Evolutionary conservation across 2,329 filamentous ascomycete species (phyloP), one percentile per base, ranked within the genome.

Genomic region (Hypocrella siamensis): DNA sequence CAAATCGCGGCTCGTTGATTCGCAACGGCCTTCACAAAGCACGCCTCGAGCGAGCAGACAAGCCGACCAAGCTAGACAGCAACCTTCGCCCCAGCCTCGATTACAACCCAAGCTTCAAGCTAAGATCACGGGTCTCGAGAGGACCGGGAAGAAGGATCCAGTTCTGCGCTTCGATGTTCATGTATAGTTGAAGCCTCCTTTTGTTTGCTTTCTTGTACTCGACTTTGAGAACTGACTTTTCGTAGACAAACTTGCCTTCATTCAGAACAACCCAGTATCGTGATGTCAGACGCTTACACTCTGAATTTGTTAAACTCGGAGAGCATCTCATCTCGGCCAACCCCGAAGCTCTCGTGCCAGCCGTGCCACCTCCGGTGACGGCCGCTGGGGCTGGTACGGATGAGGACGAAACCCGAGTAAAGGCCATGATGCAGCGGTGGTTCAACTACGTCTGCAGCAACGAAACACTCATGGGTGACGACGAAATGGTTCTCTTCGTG

Each of bases 241-340:
- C 14, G 17, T 35, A 98, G 90, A 98, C 90, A 42, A 98, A 98
- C 57, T 79, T 98, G n/a, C 86, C 88, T 32, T 88, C 88, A 44
- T 98, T 94, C 57, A 75, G 90, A 46, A 98, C 90, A 1, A 98
- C 90, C 5, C 90, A 98, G 54, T 98, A 94, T 60, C 85, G 90
- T 49, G 90, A 98, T 56, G 85, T 98, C 42, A 81, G 90, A 45
- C 82, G 90, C 38, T 79, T 92, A 38, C 90, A 98, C 57, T 85
- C 83, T 30, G 90, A 98, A 52, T 98, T 98, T 47, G 69, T 83
- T 41, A 98, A 96, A 57, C 76, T 98, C n/a, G 84, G 81, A 34
- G 82, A 93, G 36, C 90, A 98, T 54, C 65, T 98, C 35, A 85
- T 94, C 53, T 94, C 88, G 17, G 86, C 88, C n/a, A 96, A 96